Base-by-base conservation (phyloP, 139 green algal species). In the Medakamo hakoo region DNA sequence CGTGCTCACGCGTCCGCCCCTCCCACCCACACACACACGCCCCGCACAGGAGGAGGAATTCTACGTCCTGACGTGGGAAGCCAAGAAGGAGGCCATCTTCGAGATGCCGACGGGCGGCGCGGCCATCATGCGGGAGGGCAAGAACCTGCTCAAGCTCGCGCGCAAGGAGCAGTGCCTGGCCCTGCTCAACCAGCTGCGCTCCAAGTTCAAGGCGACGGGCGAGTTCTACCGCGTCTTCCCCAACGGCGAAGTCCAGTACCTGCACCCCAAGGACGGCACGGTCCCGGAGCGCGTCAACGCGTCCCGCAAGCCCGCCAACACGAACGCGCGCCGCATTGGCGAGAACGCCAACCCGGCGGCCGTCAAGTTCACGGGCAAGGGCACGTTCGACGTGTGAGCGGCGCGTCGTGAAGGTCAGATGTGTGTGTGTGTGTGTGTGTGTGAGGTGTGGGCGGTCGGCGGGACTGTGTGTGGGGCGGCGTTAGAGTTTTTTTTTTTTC, bases 241-340 rank as follows among this genome's bases (percentile, higher is more conserved):
- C 59, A 87, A 84, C 64, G 90, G 90, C 68, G 88, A 97, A 84
- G 92, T 98, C 26, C 76, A 97, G 84, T 98, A 99, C 87, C 72
- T 99, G 62, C 92, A 99, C 82, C 93, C 93, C 63, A 94, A 92
- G 80, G 90, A 99, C 69, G 93, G 93, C 57, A 88, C 96, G 30
- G 97, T 97, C 88, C 92, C 93, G 32, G 93, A 99, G 86, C 97
- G 97, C 89, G 93, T 99, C 28, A 98, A 97, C 80, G 78, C 80
- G 30, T 91, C 91, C 72, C 85, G 93, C 67, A 70, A 76, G 2
- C 79, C 76, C 27, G 84, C 77, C 49, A 95, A 95, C 84, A 71
- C 84, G 70, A 95, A 95, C 81, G 78, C 91, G 68, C 78, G 92
- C 63, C 74, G 82, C 71, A 99, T 99, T 57, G 93, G 93, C 63